phyloP scores from a whole-genome alignment of 352 stramenopile species.

The Phytophthora agathidicida region DNA sequence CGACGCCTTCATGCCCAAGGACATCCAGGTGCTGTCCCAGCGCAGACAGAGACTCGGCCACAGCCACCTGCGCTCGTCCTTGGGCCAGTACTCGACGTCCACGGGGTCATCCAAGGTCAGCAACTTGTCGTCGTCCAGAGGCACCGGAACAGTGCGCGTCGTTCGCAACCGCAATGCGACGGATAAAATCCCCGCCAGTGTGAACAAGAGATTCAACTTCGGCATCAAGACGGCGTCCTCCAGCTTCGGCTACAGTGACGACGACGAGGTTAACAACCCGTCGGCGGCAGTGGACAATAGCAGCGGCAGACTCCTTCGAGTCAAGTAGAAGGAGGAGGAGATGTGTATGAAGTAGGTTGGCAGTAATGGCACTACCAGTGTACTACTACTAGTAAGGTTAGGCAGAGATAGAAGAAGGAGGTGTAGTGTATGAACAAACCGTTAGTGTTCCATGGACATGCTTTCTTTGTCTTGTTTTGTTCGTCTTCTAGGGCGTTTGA shows the following conservation, averaged over 20 bases:
- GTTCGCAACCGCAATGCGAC: slow-evolving; percentile 16
- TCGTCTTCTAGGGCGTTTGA: background rate
- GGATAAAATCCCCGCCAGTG: slow-evolving; percentile 9
- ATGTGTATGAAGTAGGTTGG: slow-evolving; percentile 13
- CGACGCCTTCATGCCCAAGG: slow-evolving; percentile 59
- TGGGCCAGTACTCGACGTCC: slow-evolving; percentile 12
- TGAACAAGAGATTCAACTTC: slow-evolving; percentile 30
- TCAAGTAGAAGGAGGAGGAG: slow-evolving; percentile 13
- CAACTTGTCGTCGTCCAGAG: slow-evolving; percentile 21
- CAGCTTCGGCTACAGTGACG: slow-evolving; percentile 44
- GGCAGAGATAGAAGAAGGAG: slow-evolving; percentile 16
- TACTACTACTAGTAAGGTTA: slow-evolving; percentile 19
- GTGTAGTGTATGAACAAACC: slow-evolving; percentile 12
- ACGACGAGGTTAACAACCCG: slow-evolving; percentile 32
- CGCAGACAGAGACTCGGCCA: slow-evolving; percentile 42
- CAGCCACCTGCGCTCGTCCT: slow-evolving; percentile 29
- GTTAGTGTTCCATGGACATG: slow-evolving; percentile 4
- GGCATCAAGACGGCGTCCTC: slow-evolving; percentile 37
- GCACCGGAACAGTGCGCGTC: slow-evolving; percentile 16
- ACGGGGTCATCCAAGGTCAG: slow-evolving; percentile 29
- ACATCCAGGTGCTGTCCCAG: slow-evolving; percentile 73
- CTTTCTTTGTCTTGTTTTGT: too few relatives aligned
- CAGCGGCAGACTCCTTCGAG: slow-evolving; percentile 18
- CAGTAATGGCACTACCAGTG: too few relatives aligned
- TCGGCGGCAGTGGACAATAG: slow-evolving; percentile 10